Evolutionary conservation across 2,329 filamentous ascomycete species (phyloP).

Genomic region (Neopestalotiopsis clavispora): DNA sequence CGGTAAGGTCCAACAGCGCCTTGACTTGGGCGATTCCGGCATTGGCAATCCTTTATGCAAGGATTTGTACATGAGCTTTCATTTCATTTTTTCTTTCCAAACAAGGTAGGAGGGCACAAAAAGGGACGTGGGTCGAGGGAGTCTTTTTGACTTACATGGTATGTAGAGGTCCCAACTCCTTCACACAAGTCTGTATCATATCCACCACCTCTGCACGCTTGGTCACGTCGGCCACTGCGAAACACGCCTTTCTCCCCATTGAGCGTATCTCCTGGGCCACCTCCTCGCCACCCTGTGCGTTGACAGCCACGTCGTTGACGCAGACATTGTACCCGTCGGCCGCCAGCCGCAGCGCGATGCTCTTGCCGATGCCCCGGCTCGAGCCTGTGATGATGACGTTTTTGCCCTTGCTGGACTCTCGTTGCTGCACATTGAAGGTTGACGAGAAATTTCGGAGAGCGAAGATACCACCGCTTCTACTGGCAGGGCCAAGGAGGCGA

Average conservation of each 20-base stretch:
- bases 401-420: conserved; percentile 22
- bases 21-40: conserved; percentile 66
- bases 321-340: conserved; percentile 70
- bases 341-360: conserved; percentile 67
- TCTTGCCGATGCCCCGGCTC: conserved; percentile 55
- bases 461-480: background rate
- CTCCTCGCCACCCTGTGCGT: conserved; percentile 56
- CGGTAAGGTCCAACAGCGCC: conserved; percentile 57
- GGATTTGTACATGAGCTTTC: no score
- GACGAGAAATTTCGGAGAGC: background rate
- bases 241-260: conserved; percentile 57
- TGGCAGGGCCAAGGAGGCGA: background rate
- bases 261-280: conserved; percentile 56
- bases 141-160: conserved; percentile 36
- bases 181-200: conserved; percentile 56
- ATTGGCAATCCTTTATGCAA: conserved; percentile 58
- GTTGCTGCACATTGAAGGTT: background rate
- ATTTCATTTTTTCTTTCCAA: no score
- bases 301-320: conserved; percentile 64
- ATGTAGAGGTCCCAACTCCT: conserved; percentile 54
- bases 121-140: background rate
- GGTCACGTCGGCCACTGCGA: conserved; percentile 66
- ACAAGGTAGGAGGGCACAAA: no score
- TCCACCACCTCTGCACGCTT: conserved; percentile 53
- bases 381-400: conserved; percentile 36